Conservation (phyloP, 2,329 filamentous ascomycete species). For the Pseudopithomyces maydicus region DNA sequence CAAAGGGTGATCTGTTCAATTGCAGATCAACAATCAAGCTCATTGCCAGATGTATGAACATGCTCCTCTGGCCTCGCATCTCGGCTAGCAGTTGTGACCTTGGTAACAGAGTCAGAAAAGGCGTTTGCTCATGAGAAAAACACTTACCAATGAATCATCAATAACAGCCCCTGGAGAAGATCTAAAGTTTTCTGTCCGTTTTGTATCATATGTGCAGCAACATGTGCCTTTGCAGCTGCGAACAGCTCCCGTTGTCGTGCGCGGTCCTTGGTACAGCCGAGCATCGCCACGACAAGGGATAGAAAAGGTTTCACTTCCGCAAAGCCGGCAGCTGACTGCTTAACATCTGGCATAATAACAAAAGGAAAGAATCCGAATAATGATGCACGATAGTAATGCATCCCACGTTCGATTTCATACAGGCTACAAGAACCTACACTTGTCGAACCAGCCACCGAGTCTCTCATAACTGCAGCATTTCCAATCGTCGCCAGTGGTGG, state of each 20-base stretch:
- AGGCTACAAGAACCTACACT: background rate
- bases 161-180: slow-evolving; percentile 15
- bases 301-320: slow-evolving; percentile 13
- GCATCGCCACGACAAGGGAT: slow-evolving; percentile 15
- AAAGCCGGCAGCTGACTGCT: background rate
- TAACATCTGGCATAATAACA: slow-evolving; percentile 4
- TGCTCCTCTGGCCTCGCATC: slow-evolving; percentile 8
- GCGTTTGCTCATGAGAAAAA: background rate
- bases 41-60: slow-evolving; percentile 19
- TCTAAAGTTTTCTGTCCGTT: slow-evolving; percentile 14
- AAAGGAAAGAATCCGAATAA: slow-evolving; percentile 18
- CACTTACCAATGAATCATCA: slow-evolving; percentile 15
- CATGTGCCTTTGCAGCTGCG: slow-evolving; percentile 5
- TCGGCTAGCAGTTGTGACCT: slow-evolving; percentile 19
- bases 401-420: slow-evolving; percentile 8
- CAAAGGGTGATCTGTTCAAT: slow-evolving; percentile 15
- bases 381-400: slow-evolving; percentile 10
- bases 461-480: background rate
- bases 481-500: background rate
- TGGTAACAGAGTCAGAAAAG: background rate
- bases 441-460: background rate
- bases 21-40: slow-evolving; percentile 16
- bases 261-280: slow-evolving; percentile 17
- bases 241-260: slow-evolving; percentile 13
- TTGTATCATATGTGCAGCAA: slow-evolving; percentile 9